Evolutionary conservation across 176 grass and related monocot genomes (phyloP).

Genomic region (Musa itinerans): DNA sequence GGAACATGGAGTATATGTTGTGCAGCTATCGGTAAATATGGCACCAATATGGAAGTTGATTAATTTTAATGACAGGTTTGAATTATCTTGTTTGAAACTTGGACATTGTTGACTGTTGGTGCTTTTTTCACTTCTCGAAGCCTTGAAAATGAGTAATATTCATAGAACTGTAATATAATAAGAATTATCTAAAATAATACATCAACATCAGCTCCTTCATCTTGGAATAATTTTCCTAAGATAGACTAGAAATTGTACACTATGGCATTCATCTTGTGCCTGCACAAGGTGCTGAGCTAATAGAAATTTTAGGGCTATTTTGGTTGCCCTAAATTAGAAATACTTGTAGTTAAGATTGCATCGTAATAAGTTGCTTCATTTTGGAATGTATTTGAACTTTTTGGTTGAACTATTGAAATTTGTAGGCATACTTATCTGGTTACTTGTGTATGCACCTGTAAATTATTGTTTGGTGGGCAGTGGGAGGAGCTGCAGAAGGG

Average conservation of each 20-base stretch:
- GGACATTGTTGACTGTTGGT: background rate
- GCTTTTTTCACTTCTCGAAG: background rate
- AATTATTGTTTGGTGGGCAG: background rate
- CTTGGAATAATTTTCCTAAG: background rate
- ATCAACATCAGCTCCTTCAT: background rate
- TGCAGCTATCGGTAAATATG: background rate
- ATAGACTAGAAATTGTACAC: background rate
- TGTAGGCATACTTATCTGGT: too few relatives aligned
- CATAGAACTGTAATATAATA: background rate
- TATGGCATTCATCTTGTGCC: background rate
- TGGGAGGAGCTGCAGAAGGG: background rate
- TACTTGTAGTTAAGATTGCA: background rate
- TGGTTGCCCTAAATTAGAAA: background rate
- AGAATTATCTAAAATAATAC: background rate
- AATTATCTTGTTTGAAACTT: background rate
- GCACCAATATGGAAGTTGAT: background rate
- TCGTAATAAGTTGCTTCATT: background rate
- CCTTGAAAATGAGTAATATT: background rate
- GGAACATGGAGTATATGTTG: background rate
- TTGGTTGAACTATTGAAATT: too few relatives aligned
- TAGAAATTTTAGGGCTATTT: background rate
- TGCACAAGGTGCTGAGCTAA: background rate
- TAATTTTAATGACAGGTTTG: background rate
- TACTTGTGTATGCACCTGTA: too few relatives aligned
- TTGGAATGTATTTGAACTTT: too few relatives aligned